Evolutionary conservation across 768 basidiomycete species (phyloP).

Genomic region (Calocybe gangraenosa): DNA sequence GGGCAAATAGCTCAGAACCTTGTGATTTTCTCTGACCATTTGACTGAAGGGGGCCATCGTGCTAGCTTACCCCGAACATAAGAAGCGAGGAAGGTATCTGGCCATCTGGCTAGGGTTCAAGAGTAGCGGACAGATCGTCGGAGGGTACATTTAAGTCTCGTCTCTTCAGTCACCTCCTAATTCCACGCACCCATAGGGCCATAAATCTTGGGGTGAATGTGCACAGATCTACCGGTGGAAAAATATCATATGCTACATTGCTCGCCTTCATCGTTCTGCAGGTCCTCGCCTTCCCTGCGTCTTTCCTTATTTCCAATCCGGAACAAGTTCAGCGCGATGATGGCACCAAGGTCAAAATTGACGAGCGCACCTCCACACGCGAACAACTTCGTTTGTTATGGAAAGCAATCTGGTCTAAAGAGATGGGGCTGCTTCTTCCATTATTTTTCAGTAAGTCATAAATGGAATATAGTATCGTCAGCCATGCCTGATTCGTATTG

Average conservation of each 20-base stretch:
- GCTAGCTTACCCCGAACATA: constrained; percentile 13
- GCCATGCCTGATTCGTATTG: not conserved
- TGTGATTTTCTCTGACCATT: not conserved
- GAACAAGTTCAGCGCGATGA: constrained; percentile 17
- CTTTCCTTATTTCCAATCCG: constrained; percentile 15
- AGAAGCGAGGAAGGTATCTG: constrained; percentile 12
- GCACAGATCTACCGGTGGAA: constrained; percentile 15
- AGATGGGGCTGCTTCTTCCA: constrained; percentile 11
- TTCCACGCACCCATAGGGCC: not conserved
- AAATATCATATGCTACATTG: constrained; percentile 14
- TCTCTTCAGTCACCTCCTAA: not conserved
- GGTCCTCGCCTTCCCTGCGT: constrained; percentile 10
- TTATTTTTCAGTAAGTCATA: constrained; percentile 13
- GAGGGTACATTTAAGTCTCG: constrained; percentile 11
- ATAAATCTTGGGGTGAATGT: constrained; percentile 16
- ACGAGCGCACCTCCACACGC: constrained; percentile 9
- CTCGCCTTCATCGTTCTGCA: constrained; percentile 14
- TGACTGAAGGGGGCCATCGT: constrained; percentile 10
- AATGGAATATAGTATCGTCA: not conserved
- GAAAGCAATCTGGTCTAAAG: constrained; percentile 6
- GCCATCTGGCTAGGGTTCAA: constrained; percentile 13
- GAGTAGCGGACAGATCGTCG: constrained; percentile 13
- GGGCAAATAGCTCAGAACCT: no score
- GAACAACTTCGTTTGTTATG: constrained; percentile 14
- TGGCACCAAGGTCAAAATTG: constrained; percentile 15